A percentile compares a stretch with the other conserved stretches of the same genome.
Conservation (phyloP, 2,329 filamentous ascomycete genomes). For the Myriosclerotinia curreyana region DNA sequence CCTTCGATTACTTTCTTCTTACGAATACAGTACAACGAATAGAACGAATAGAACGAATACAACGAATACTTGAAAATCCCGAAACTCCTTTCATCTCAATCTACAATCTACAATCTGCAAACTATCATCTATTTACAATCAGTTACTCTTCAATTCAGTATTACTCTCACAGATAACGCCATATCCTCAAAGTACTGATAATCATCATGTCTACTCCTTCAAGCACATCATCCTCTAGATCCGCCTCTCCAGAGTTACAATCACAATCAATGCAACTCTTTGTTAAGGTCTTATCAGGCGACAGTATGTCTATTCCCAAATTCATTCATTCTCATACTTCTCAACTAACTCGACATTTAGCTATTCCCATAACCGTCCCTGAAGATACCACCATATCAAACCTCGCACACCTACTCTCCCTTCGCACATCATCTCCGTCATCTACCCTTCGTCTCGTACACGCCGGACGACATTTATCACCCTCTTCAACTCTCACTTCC, state of each 20-base stretch:
- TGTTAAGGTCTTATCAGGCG: slow-evolving; percentile 56
- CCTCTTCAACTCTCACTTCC: slow-evolving; percentile 44
- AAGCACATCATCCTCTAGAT: slow-evolving; percentile 31
- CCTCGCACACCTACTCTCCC: slow-evolving; percentile 54
- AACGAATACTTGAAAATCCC: slow-evolving; percentile 16
- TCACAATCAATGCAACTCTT: slow-evolving; percentile 57
- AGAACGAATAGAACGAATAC: slow-evolving; percentile 24
- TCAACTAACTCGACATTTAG: slow-evolving; percentile 41
- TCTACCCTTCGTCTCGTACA: slow-evolving; percentile 53
- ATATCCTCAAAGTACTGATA: not conserved
- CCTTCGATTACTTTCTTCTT: slow-evolving; percentile 16
- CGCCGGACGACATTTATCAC: slow-evolving; percentile 53
- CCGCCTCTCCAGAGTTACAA: slow-evolving; percentile 41
- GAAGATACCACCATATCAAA: slow-evolving; percentile 52
- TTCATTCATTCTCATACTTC: slow-evolving; percentile 12
- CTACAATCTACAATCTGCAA: not conserved
- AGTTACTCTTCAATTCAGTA: not conserved
- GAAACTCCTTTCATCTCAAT: not conserved
- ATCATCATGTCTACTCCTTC: slow-evolving; percentile 33
- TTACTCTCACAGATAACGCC: not conserved
- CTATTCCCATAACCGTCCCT: slow-evolving; percentile 55
- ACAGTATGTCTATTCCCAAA: slow-evolving; percentile 47
- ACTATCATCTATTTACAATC: not conserved
- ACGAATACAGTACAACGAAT: slow-evolving; percentile 23
- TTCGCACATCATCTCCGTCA: slow-evolving; percentile 53